Base-by-base conservation (phyloP, 208 protist genomes). In the Leishmania mexicana region DNA sequence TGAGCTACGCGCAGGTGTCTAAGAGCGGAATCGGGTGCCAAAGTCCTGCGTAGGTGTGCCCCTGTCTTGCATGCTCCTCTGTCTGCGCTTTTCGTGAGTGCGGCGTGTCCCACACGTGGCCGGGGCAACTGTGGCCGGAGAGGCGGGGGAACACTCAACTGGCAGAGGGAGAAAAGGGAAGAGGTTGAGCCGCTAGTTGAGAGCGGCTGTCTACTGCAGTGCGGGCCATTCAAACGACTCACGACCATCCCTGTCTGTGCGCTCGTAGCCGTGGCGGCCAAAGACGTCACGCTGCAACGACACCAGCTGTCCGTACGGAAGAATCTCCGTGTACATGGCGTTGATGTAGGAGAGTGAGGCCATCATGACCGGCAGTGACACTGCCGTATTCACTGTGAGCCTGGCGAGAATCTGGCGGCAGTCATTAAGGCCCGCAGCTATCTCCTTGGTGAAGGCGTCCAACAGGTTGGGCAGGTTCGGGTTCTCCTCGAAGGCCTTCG, bases 241-340 rank as follows among this genome's bases (percentile, higher is more conserved):
- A 79, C 84, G 82, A 40, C 95, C 95, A 57, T 94, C 91, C 81
- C 90, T 93, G 87, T 98, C 95, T 19, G 96, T 51, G 40, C 95
- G 90, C 84, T 98, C 95, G 83, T 95, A 98, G 75, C 95, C 95
- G 86, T 98, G 95, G 75, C 95, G 95, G 74, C 95, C 95, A 81
- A 98, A 98, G 45, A 98, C 90, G 85, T 98, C 95, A 47, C 95
- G 90, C 89, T 98, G 95, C 81, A 98, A 88, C n/a, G 95, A 98
- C 71, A 98, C 95, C 74, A 98, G 84, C 88, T 98, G 95, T 45
- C 92, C 95, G 82, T 96, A 98, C 35, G 73, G 89, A 51, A 98
- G 87, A 15, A 88, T 85, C 31, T 88, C 88, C 38, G 89, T 90
- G 79, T 95, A 95, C 93, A 98, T 98, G 67, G 86, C 90, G 82